phyloP scores from a whole-genome alignment of 805 yeast genomes.

The Sugiyamaella qingdaonensis region DNA sequence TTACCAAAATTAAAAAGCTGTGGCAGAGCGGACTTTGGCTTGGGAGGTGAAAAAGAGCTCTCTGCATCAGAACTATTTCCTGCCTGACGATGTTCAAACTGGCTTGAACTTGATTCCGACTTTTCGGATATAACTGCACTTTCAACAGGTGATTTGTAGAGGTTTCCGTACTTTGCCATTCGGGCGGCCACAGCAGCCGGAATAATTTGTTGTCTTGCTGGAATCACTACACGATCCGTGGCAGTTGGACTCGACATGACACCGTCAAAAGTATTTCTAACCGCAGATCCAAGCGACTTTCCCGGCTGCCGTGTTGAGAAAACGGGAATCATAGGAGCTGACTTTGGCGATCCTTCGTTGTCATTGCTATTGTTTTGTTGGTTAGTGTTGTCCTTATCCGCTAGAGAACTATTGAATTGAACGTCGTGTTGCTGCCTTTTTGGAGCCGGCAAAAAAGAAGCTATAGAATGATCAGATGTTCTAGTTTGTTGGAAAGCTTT shows the following conservation, averaged over 20 bases:
- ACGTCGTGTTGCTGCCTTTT: neutral
- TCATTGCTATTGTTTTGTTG: neutral
- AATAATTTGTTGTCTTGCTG: slow-evolving; percentile 6
- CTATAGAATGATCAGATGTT: neutral
- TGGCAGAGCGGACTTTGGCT: neutral
- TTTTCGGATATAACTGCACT: too few species aligned
- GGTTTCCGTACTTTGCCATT: slow-evolving; percentile 18
- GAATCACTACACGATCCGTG: neutral
- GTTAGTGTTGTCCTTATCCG: neutral
- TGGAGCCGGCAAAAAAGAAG: slow-evolving; percentile 1
- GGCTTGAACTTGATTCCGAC: neutral
- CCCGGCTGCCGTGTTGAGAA: neutral
- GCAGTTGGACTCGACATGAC: neutral
- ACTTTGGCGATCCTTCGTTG: too few species aligned
- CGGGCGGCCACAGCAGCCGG: slow-evolving; percentile 24
- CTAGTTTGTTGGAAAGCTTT: too few species aligned
- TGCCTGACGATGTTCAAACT: neutral
- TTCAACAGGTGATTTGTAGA: neutral
- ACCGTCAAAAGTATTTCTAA: neutral
- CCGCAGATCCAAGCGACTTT: neutral
- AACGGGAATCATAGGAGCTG: neutral
- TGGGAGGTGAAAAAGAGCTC: neutral
- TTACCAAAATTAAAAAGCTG: neutral
- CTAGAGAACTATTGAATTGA: neutral
- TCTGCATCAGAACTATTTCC: neutral